These are phyloP conservation scores for Suillus decipiens DNA, from an alignment of 768 basidiomycete species.

Conservation along the genomic window DNA sequence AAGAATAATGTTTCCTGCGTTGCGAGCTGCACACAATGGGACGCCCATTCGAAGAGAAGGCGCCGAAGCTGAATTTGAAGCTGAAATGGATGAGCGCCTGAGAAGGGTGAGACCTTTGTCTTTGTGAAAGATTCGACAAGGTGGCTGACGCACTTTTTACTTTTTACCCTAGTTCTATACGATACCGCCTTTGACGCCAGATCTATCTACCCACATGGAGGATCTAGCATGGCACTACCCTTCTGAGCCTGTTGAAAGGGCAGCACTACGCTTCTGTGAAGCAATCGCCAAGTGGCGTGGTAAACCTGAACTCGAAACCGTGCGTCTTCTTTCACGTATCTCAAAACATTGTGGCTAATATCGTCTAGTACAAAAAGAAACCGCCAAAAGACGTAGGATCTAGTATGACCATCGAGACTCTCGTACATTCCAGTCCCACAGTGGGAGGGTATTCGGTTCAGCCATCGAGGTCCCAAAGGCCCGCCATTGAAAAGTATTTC, in stretches of 20 bases:
- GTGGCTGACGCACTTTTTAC: conserved; percentile 11
- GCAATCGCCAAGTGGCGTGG: conserved; percentile 82
- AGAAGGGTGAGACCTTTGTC: conserved; percentile 53
- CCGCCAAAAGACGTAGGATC: conserved; percentile 37
- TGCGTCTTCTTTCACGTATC: conserved; percentile 28
- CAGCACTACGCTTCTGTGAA: conserved; percentile 78
- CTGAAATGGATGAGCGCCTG: conserved; percentile 73
- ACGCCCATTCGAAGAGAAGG: conserved; percentile 38
- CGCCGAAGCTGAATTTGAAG: conserved; percentile 71
- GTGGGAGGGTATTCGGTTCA: conserved; percentile 30
- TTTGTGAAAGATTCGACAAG: not conserved
- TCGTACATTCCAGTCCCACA: conserved; percentile 68
- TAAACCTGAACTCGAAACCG: conserved; percentile 81
- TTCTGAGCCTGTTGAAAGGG: conserved; percentile 78
- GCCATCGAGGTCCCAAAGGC: conserved; percentile 28
- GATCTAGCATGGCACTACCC: conserved; percentile 72
- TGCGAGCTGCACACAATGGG: conserved; percentile 33
- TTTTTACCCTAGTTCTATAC: conserved; percentile 70
- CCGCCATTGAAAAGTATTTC: conserved; percentile 42
- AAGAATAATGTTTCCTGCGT: conserved; percentile 66
- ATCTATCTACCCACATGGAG: conserved; percentile 80
- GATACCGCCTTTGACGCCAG: conserved; percentile 68
- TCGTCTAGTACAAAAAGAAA: conserved; percentile 55
- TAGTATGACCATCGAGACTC: conserved; percentile 61
- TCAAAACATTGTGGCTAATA: conserved; percentile 29